Evolutionary conservation across 305 asterid species (phyloP).

Genomic region (Fraxinus albicans): DNA sequence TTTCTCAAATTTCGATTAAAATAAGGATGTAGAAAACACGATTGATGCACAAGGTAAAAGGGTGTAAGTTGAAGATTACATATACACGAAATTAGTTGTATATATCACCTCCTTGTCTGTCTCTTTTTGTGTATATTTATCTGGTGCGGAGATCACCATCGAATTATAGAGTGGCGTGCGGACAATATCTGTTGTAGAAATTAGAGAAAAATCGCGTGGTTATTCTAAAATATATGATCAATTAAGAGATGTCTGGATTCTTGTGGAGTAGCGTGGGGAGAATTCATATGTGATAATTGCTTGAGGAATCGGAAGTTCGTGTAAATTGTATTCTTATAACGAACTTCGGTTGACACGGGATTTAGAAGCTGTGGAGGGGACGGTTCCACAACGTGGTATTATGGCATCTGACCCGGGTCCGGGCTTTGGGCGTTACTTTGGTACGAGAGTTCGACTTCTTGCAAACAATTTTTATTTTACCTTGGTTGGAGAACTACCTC

Average conservation of each 20-base stretch:
- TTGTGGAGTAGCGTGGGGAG: neutral
- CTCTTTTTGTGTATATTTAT: neutral
- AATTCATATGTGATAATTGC: neutral
- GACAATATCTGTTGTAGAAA: neutral
- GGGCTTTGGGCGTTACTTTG: neutral
- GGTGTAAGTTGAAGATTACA: neutral
- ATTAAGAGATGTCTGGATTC: neutral
- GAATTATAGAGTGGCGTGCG: neutral
- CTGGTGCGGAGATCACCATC: neutral
- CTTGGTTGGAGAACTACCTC: too few species aligned
- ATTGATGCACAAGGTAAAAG: neutral
- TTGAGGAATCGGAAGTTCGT: neutral
- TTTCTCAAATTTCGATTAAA: neutral
- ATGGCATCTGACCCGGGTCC: neutral
- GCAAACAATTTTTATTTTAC: too few species aligned
- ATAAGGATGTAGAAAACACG: neutral
- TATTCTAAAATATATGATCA: too few species aligned
- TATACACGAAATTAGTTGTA: neutral
- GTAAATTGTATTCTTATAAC: slow-evolving; percentile 13
- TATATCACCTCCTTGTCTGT: slow-evolving; percentile 6
- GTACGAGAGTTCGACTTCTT: too few species aligned
- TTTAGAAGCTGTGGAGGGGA: neutral
- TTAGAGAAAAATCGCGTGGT: neutral
- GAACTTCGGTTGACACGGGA: neutral
- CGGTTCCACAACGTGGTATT: neutral